phyloP scores from a whole-genome alignment of 2,329 filamentous ascomycete species.

The Hymenoscyphus occultus region DNA sequence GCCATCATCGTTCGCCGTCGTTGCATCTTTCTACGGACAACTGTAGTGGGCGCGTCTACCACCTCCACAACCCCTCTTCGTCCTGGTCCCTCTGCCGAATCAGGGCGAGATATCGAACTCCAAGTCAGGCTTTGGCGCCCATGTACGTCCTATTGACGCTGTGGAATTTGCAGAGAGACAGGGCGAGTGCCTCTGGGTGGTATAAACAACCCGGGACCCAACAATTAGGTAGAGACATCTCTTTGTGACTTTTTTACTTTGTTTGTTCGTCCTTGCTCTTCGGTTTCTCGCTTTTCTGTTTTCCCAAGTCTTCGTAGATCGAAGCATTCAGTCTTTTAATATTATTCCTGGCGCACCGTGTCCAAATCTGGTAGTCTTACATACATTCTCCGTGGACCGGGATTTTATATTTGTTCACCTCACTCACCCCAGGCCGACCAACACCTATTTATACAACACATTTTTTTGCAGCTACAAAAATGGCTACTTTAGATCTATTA shows the following conservation, averaged over 20 bases:
- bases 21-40: not conserved
- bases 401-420: conserved; percentile 18
- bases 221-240: conserved; percentile 14
- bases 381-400: conserved; percentile 24
- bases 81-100: conserved; percentile 15
- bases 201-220: conserved; percentile 32
- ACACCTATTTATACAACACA: conserved; percentile 14
- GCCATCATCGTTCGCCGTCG: not conserved
- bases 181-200: conserved; percentile 10
- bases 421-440: conserved; percentile 3
- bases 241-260: conserved; percentile 25
- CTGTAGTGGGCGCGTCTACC: conserved; percentile 19
- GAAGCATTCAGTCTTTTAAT: conserved; percentile 39
- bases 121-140: conserved; percentile 27
- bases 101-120: conserved; percentile 15
- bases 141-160: conserved; percentile 22
- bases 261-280: conserved; percentile 19
- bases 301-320: conserved; percentile 38
- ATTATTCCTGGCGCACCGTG: conserved; percentile 22
- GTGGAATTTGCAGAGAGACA: conserved; percentile 8
- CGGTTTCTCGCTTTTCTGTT: conserved; percentile 12
- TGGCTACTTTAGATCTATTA: conserved; percentile 41
- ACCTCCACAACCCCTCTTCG: conserved; percentile 12
- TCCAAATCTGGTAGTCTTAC: conserved; percentile 33
- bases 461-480: conserved; percentile 28